These are phyloP conservation scores for Blastocystis sp. DNA, from an alignment of 352 stramenopile species.

Conservation along the genomic window DNA sequence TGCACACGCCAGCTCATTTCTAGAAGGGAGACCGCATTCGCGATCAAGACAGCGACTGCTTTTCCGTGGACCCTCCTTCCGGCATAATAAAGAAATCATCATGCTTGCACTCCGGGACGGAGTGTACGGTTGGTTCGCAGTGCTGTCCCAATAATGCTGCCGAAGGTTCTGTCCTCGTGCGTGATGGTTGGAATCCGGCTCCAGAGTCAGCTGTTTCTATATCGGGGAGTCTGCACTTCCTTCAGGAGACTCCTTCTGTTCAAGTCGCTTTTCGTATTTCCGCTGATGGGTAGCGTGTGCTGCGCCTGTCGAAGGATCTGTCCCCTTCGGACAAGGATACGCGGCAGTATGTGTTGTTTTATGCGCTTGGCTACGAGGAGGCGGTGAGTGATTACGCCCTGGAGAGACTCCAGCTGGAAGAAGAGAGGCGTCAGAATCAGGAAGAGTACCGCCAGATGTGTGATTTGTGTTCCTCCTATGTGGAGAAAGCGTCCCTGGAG, in stretches of 20 bases:
- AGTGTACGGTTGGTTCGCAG: not conserved
- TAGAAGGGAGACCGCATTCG: not conserved
- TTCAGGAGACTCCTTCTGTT: not conserved
- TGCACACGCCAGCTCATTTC: not conserved
- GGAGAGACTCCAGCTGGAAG: not conserved
- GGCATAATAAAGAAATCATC: not conserved
- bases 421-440: not conserved
- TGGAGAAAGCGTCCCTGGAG: slow-evolving; percentile 5
- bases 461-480: not conserved
- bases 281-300: not conserved
- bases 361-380: not conserved
- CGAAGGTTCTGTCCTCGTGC: too few relatives aligned
- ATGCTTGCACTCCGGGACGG: not conserved
- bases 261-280: not conserved
- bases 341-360: not conserved
- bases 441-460: not conserved
- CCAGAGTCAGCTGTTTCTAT: not conserved
- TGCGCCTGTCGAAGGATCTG: not conserved
- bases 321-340: not conserved
- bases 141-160: not conserved
- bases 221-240: not conserved
- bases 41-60: not conserved
- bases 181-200: too few relatives aligned
- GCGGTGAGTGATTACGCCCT: not conserved
- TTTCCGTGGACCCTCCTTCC: not conserved